A percentile compares a stretch with the other conserved stretches of the same genome.
Conservation (phyloP, 2,329 filamentous ascomycete species). For the Pyricularia sp. region DNA sequence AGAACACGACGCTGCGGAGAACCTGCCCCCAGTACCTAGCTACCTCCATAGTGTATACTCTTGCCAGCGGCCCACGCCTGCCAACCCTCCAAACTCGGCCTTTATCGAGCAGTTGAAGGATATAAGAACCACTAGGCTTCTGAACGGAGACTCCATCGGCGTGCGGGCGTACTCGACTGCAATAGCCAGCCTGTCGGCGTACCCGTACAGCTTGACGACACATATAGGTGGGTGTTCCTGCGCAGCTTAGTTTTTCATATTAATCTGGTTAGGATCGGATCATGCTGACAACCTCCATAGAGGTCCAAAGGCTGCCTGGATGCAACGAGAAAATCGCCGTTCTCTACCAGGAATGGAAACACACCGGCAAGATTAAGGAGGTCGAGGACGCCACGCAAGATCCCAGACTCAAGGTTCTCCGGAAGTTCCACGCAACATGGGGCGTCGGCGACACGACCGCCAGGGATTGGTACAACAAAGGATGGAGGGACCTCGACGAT, state of each 20-base stretch:
- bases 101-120: constrained; percentile 66
- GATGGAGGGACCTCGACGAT: constrained; percentile 79
- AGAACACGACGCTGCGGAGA: constrained; percentile 50
- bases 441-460: constrained; percentile 79
- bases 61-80: constrained; percentile 65
- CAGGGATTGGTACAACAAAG: constrained; percentile 63
- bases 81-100: constrained; percentile 54
- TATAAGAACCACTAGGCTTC: constrained; percentile 56
- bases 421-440: constrained; percentile 74
- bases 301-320: constrained; percentile 52
- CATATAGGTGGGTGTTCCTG: constrained; percentile 22
- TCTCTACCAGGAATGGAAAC: constrained; percentile 63
- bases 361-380: constrained; percentile 47
- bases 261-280: not conserved
- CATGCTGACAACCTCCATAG: constrained; percentile 15
- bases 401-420: constrained; percentile 48
- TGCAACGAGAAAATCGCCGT: constrained; percentile 69
- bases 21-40: constrained; percentile 53
- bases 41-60: constrained; percentile 57
- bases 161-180: constrained; percentile 77
- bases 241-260: not conserved
- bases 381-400: constrained; percentile 52
- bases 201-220: constrained; percentile 42
- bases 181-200: constrained; percentile 73
- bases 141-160: constrained; percentile 65